Conservation (phyloP, 345 rosid genomes). For the Arabis alpina region DNA sequence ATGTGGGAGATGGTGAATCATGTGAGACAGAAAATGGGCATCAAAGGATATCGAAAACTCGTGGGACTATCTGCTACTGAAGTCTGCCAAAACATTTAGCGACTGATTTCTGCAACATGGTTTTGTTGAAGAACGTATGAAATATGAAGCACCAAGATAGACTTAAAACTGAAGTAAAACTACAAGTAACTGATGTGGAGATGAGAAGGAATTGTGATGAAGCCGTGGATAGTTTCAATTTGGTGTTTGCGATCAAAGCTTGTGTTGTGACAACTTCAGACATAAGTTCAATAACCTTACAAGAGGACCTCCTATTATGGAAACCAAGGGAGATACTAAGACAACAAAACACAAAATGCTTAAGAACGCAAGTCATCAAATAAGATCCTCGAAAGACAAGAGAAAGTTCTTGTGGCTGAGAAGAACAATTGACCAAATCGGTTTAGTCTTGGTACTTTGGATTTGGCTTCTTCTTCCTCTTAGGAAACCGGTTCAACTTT, state of each 20-base stretch:
- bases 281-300: too few species aligned
- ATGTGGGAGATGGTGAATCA: conserved; percentile 45
- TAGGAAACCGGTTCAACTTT: too few species aligned
- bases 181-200: conserved; percentile 42
- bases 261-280: conserved; percentile 21
- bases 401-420: too few species aligned
- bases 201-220: conserved; percentile 29
- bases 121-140: conserved; percentile 14
- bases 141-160: conserved; percentile 2
- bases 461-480: too few species aligned
- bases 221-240: conserved; percentile 50
- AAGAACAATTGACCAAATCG: too few species aligned
- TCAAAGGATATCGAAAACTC: conserved; percentile 37
- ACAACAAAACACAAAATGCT: too few species aligned
- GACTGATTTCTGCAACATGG: conserved; percentile 23
- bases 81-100: conserved; percentile 28
- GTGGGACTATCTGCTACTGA: conserved; percentile 37
- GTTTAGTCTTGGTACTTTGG: too few species aligned
- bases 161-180: too few species aligned
- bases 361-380: too few species aligned
- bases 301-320: too few species aligned
- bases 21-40: conserved; percentile 42
- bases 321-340: too few species aligned
- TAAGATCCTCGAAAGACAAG: too few species aligned
- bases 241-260: conserved; percentile 56